These are phyloP conservation scores for Begonia loranthoides DNA, from an alignment of 306 rosid species.

Conservation along the genomic window DNA sequence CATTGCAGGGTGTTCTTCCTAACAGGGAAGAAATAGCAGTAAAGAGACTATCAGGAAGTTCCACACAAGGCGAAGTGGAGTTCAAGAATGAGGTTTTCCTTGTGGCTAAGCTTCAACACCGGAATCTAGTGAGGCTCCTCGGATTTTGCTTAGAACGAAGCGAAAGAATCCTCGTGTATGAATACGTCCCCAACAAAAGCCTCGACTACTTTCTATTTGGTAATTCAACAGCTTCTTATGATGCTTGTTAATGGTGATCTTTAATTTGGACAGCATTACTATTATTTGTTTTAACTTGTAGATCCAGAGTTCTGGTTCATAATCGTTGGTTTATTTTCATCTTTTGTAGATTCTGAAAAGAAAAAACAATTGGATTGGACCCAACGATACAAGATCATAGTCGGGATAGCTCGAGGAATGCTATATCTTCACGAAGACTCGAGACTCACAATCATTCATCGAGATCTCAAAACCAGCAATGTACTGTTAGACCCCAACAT, in stretches of 20 bases:
- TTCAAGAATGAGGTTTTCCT: slow-evolving; percentile 17
- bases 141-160: slow-evolving; percentile 16
- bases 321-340: neutral
- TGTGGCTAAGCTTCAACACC: slow-evolving; percentile 17
- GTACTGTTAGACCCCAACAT: slow-evolving; percentile 16
- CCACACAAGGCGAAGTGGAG: slow-evolving; percentile 5
- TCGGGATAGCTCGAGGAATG: slow-evolving; percentile 17
- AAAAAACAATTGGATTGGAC: slow-evolving; percentile 15
- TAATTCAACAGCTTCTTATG: neutral
- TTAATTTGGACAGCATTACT: neutral
- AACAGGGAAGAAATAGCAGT: slow-evolving; percentile 16
- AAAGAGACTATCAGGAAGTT: slow-evolving; percentile 9
- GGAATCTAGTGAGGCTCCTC: slow-evolving; percentile 12
- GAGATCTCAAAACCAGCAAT: slow-evolving; percentile 25
- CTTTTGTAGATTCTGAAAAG: slow-evolving; percentile 1
- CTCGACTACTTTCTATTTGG: slow-evolving; percentile 21
- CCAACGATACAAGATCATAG: slow-evolving; percentile 16
- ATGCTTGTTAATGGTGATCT: too few species aligned
- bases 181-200: slow-evolving; percentile 19
- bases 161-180: slow-evolving; percentile 17
- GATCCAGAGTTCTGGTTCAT: neutral
- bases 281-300: neutral
- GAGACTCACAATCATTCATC: slow-evolving; percentile 20
- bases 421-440: slow-evolving; percentile 25
- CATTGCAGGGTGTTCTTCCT: slow-evolving; percentile 15